Percentiles rank a stretch among this genome's conserved stretches.
Conservation (phyloP, 345 rosid species). For the Brassica juncea region DNA sequence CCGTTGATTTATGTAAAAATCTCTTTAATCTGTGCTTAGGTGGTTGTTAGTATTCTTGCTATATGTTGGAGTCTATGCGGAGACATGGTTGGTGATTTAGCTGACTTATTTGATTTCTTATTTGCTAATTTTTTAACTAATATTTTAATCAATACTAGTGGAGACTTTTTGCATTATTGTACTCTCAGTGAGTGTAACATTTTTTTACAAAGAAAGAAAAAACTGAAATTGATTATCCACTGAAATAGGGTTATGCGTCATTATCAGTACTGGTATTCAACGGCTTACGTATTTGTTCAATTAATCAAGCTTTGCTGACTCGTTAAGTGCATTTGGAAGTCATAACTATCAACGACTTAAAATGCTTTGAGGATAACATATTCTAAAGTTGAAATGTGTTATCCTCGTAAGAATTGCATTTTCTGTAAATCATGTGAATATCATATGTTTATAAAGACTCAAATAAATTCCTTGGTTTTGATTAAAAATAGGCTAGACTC, state of each 20-base stretch:
- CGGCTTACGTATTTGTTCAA: constrained; percentile 11
- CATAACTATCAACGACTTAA: background rate
- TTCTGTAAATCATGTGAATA: background rate
- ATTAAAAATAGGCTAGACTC: background rate
- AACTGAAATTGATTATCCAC: constrained; percentile 5
- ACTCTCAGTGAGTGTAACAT: constrained; percentile 21
- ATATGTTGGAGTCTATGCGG: constrained; percentile 8
- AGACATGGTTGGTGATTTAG: constrained; percentile 26
- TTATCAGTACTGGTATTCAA: constrained; percentile 24
- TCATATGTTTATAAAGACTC: background rate
- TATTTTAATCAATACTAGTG: constrained; percentile 5
- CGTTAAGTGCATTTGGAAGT: constrained; percentile 7
- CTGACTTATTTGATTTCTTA: constrained; percentile 7
- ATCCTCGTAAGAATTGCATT: constrained; percentile 7
- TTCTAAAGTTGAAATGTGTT: background rate
- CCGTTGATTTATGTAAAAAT: no score
- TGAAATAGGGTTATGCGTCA: constrained; percentile 32
- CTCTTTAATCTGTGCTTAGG: background rate
- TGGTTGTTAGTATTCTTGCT: constrained; percentile 1
- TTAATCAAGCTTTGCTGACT: constrained; percentile 32
- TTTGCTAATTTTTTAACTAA: no score
- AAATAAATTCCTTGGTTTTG: background rate
- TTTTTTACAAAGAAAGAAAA: background rate
- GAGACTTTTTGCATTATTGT: constrained; percentile 37
- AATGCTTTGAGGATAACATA: constrained; percentile 8